Evolutionary conservation across 768 basidiomycete genomes (phyloP).

Genomic region (Auriscalpium microsporum): DNA sequence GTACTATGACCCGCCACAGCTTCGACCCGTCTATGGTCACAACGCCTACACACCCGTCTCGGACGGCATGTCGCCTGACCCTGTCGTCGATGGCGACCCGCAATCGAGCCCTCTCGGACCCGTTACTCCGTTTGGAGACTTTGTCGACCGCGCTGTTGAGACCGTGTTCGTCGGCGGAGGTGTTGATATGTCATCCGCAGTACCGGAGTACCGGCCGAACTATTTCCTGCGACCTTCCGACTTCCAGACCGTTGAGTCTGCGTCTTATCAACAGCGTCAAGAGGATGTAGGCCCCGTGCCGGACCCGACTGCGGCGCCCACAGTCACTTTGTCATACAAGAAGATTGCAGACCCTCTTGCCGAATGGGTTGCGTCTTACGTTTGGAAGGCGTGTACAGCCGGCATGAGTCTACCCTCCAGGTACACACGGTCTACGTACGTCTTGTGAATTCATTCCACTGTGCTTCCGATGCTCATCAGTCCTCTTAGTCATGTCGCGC

Average conservation of each 20-base stretch:
- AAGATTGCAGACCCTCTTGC: conserved; percentile 70
- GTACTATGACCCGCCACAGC: neutral
- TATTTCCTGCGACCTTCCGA: conserved; percentile 12
- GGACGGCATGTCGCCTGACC: conserved; percentile 57
- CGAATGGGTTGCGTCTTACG: conserved; percentile 70
- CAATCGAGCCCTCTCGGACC: conserved; percentile 67
- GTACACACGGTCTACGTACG: conserved; percentile 51
- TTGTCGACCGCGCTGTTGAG: conserved; percentile 63
- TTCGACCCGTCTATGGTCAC: conserved; percentile 18
- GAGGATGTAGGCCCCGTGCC: conserved; percentile 29
- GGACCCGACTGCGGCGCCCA: conserved; percentile 38
- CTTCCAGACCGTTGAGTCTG: conserved; percentile 14
- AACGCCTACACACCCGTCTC: conserved; percentile 54
- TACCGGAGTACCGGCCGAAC: conserved; percentile 19
- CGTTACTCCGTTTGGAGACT: conserved; percentile 69
- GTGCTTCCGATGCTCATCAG: neutral
- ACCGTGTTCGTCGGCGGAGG: conserved; percentile 16
- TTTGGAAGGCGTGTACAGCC: conserved; percentile 80
- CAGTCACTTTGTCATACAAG: conserved; percentile 52
- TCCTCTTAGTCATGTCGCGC: conserved; percentile 4
- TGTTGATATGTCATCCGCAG: conserved; percentile 8
- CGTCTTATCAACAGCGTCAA: conserved; percentile 10
- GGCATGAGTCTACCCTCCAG: conserved; percentile 48
- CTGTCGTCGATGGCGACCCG: conserved; percentile 39
- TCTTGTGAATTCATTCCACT: conserved; percentile 9